Evolutionary conservation across 371 early-diverging fungal genomes (phyloP), one percentile per base, ranked within the genome.

Genomic region (Mucor racemosus): DNA sequence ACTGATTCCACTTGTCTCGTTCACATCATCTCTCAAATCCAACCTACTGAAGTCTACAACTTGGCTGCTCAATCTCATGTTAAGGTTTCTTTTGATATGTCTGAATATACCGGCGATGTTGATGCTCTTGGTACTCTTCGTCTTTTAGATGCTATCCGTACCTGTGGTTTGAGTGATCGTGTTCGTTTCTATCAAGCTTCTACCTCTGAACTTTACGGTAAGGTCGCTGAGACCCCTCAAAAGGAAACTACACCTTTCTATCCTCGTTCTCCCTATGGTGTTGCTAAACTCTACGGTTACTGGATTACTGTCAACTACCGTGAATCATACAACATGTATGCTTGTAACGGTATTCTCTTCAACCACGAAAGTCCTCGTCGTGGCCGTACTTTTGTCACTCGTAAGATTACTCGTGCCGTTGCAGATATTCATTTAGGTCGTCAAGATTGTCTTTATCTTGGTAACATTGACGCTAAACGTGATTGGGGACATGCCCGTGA

Each of bases 401-500:
- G 93, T 65, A 93, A 94, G 82, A 92, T 94, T 67, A 86, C 92
- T 26, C 85, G 92, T 56, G 93, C 92, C 55, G 93, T 94, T 11
- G 93, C 94, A 26, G 83, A 87, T 74, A 93, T 94, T 67, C 84
- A 86, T 58, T 74, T 90, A 53, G 90, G 89, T 54, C 82, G 85
- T 65, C 87, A 91, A 68, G 84, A 89, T 17, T 90, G 91, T 74
- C 62, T 94, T n/a, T 89, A 90, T 71, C 78, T 94, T 9, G 95
- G 95, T 66, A 94, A 94, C 75, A 79, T 94, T 55, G 93, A 94
- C 73, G 88, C 95, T 48, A 88, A 88, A 80, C 88, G 95, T 78
- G 93, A 93, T 81, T 94, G 95, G 95, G 94, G 95, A 59, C 93
- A 94, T 74, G 95, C 93, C 21, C 82, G 88, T 59, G 95, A 94